Conservation (phyloP, 208 protist genomes). For the Acanthamoeba healyi region DNA sequence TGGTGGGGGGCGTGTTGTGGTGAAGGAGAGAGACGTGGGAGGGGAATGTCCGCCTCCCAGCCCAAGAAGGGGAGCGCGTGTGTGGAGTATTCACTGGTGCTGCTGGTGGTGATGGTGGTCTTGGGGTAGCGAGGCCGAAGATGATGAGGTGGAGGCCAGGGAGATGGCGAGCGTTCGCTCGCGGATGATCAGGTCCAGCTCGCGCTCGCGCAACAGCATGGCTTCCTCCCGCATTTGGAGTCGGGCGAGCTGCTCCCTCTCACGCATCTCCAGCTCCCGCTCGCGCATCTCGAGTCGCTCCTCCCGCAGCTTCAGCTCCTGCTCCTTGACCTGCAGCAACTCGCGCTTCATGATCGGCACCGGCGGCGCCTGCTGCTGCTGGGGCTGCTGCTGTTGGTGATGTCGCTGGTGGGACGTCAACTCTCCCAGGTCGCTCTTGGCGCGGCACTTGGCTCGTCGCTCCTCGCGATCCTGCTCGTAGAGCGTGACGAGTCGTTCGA, state of each 20-base stretch:
- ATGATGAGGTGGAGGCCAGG: background rate
- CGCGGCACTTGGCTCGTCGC: background rate
- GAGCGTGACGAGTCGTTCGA: background rate
- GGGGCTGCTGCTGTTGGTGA: background rate
- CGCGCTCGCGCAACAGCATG: slow-evolving; percentile 1
- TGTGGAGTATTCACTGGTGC: background rate
- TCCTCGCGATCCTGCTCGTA: slow-evolving; percentile 6
- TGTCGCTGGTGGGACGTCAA: background rate
- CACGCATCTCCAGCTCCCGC: slow-evolving; percentile 6
- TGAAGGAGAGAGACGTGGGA: no score
- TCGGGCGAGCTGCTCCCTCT: background rate
- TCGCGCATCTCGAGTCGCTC: slow-evolving; percentile 4
- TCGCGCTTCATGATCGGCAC: background rate
- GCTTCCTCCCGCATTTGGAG: background rate
- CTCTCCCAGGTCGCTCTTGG: background rate
- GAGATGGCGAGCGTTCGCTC: background rate
- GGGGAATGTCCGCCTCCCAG: no score
- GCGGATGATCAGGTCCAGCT: slow-evolving; percentile 7
- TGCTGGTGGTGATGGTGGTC: background rate
- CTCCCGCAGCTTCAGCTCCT: slow-evolving; percentile 13
- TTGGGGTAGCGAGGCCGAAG: background rate
- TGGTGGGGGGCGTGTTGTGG: no score
- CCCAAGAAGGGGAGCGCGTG: no score
- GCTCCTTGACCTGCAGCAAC: slow-evolving; percentile 12
- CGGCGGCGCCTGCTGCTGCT: background rate